Evolutionary conservation across 345 rosid species (phyloP), one percentile per base, ranked within the genome.

Genomic region (Bruguiera parviflora): DNA sequence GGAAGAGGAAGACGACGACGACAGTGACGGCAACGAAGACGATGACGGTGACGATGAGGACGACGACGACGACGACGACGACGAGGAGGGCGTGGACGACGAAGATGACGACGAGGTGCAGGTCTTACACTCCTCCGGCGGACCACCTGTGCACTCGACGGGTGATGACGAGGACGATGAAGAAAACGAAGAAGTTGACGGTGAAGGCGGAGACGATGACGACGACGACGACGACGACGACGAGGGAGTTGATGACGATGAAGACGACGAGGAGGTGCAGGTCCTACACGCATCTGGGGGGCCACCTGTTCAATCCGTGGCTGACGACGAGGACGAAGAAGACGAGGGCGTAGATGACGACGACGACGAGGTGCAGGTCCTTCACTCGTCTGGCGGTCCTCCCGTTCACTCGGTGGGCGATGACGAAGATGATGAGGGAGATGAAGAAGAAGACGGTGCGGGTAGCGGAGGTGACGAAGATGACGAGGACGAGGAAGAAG

Each of bases 91-190:
- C 0, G 85, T 69, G 0, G 86, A 70, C 0, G 85, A 66, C 18
- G 82, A 74, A 0, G 90, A 76, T 0, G 92, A 81, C 0, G 92
- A 82, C 0, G 75, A 71, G 8, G 91, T 79, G 61, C 90, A 84
- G 80, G 83, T 82, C 58, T 53, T 89, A 61, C 84, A 77, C 72
- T 84, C 89, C 2, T 73, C 90, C 15, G 83, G 74, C 67, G 88
- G 82, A 16, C 92, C 88, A 58, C 85, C 83, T 28, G 85, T 81
- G 19, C 81, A 66, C 27, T 60, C 85, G 2, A 87, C 63, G 0
- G 86, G 84, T 27, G 92, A 87, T 18, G 93, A 87, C 0, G 94
- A 80, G 0, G 86, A 84, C 2, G 92, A 80, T 0, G 88, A 72
- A 0, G 93, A 79, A 5, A 89, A 77, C 0, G 90, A 80, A 0